Evolutionary conservation across 176 grass and related monocot genomes (phyloP), one percentile per base, ranked within the genome.

Genomic region (Guadua angustifolia): DNA sequence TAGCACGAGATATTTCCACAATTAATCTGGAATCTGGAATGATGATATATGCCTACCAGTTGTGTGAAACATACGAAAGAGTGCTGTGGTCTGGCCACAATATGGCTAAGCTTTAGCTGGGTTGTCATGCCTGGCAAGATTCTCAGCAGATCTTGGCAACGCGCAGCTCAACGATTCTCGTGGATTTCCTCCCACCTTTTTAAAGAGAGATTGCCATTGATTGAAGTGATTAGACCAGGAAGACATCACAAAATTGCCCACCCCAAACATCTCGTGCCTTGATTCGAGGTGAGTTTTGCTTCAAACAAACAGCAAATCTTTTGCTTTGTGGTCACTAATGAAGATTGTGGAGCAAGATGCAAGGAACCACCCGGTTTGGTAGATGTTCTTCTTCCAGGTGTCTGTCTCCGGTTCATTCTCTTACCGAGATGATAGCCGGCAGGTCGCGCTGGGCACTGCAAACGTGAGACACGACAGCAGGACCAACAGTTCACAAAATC

Each of bases 331-430:
- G 24, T 52, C 67, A n/a, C 42, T 83, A 26, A 83, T 14, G 57
- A 47, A 4, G 81, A 26, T 26, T 39, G 69, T 3, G 45, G 43
- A 13, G 56, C 7, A 8, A 39, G 71, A 39, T 13, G 44, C 57
- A 64, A 83, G 81, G 21, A 75, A 74, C 55, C 55, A 39, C 32
- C 2, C 1, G 26, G 21, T 64, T 38, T 43, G 71, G 71, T 64
- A 32, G 8, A 6, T 32, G 38, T 66, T 79, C 42, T 10, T 66
- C 19, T 13, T 61, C 79, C 82, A 75, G 60, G 71, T 84, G 71
- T 84, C 50, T 6, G 59, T 18, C 17, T 6, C 35, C 22, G 15
- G 35, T 7, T 26, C 15, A 13, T 43, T 8, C 40, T 62, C 40
- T 35, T 16, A 1, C 26, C 16, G 60, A 2, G 58, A 26, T 9